Evolutionary conservation across 345 rosid genomes (phyloP).

Genomic region (Ceriops zippeliana): DNA sequence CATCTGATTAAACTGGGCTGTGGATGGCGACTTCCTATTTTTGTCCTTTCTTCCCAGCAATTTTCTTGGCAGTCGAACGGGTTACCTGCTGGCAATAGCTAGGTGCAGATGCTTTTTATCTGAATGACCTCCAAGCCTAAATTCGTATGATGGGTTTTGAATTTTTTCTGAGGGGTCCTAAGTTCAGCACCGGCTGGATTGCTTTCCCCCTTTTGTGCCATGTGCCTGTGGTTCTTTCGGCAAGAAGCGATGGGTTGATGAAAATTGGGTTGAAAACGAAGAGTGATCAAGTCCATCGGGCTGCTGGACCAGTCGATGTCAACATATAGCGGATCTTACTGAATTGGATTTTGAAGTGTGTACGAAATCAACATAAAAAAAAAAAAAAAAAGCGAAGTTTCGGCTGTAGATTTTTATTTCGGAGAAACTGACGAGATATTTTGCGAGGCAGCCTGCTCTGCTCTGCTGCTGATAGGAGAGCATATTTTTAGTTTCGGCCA

Average conservation of each 20-base stretch:
- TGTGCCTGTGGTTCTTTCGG: slow-evolving; percentile 3
- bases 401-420: too few relatives aligned
- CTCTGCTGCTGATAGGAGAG: too few relatives aligned
- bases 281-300: slow-evolving; percentile 11
- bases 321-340: neutral
- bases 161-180: slow-evolving; percentile 33
- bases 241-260: slow-evolving; percentile 7
- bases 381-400: too few relatives aligned
- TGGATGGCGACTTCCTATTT: too few relatives aligned
- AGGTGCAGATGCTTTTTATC: too few relatives aligned
- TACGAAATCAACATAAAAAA: too few relatives aligned
- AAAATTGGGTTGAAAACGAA: slow-evolving; percentile 20
- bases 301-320: slow-evolving; percentile 6
- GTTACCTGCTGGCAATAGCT: neutral
- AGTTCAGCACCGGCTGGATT: slow-evolving; percentile 19
- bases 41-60: too few relatives aligned
- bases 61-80: neutral
- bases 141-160: slow-evolving; percentile 6
- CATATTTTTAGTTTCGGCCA: too few relatives aligned
- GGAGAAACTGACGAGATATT: too few relatives aligned
- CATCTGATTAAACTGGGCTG: too few relatives aligned
- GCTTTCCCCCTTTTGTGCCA: slow-evolving; percentile 30
- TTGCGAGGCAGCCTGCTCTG: too few relatives aligned
- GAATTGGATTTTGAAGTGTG: too few relatives aligned
- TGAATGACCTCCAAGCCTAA: neutral